These are phyloP conservation scores for Boletus patriciae DNA, from an alignment of 768 basidiomycete genomes.

Conservation along the genomic window DNA sequence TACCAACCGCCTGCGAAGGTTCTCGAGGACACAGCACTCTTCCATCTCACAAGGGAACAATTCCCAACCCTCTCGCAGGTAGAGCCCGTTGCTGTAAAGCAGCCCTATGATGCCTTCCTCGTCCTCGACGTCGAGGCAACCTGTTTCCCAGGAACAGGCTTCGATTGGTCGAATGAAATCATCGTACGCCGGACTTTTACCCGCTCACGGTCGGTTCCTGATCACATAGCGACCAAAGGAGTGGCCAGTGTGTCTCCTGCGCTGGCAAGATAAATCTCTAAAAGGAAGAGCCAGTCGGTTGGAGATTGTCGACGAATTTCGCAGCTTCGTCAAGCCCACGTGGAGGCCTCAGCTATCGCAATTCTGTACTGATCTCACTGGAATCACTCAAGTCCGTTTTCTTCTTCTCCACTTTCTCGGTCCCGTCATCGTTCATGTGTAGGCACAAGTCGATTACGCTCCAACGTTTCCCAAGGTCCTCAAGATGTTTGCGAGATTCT, in stretches of 20 bases:
- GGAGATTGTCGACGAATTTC: conserved; percentile 77
- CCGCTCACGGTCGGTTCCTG: conserved; percentile 7
- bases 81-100: conserved; percentile 31
- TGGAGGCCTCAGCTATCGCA: conserved; percentile 79
- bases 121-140: conserved; percentile 92
- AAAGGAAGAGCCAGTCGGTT: conserved; percentile 56
- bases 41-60: conserved; percentile 2
- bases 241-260: conserved; percentile 87
- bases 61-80: conserved; percentile 3
- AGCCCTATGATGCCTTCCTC: conserved; percentile 74
- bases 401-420: background rate
- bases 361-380: conserved; percentile 87
- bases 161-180: conserved; percentile 92
- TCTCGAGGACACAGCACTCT: conserved; percentile 5
- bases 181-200: conserved; percentile 58
- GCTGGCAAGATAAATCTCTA: conserved; percentile 67
- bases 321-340: conserved; percentile 82
- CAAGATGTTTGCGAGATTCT: conserved; percentile 59
- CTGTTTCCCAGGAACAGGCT: conserved; percentile 61
- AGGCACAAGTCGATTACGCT: conserved; percentile 80
- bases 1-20: conserved; percentile 10
- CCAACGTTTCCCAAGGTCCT: conserved; percentile 75
- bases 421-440: conserved; percentile 12
- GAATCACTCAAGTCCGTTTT: conserved; percentile 82
- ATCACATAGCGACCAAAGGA: conserved; percentile 53